A percentile compares a stretch with the other conserved stretches of the same genome.
These are phyloP conservation scores for Sporisorium reilianum DNA, from an alignment of 1,284 basidiomycete genomes.

Conservation along the genomic window DNA sequence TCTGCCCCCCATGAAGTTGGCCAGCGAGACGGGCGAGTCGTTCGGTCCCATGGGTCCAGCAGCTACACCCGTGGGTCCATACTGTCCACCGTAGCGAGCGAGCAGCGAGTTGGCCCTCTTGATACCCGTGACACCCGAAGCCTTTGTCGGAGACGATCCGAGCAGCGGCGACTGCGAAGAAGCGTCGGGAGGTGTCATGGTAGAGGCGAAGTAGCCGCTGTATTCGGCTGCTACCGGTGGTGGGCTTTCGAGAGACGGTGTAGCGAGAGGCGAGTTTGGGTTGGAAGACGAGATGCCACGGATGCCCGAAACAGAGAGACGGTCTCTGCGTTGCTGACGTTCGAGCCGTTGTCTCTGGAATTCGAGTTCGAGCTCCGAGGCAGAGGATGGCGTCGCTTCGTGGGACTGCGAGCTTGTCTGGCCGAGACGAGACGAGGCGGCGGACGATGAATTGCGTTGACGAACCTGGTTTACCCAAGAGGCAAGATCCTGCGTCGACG, in stretches of 20 bases:
- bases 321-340: constrained; percentile 40
- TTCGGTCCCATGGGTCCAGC: constrained; percentile 33
- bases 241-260: constrained; percentile 26
- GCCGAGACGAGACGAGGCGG: constrained; percentile 15
- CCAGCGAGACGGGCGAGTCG: constrained; percentile 62
- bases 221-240: constrained; percentile 8
- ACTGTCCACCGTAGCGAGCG: constrained; percentile 63
- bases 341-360: constrained; percentile 43
- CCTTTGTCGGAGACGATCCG: constrained; percentile 40
- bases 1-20: constrained; percentile 67
- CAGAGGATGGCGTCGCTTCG: constrained; percentile 16
- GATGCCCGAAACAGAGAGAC: constrained; percentile 39
- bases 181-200: constrained; percentile 33
- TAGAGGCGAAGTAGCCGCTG: neutral
- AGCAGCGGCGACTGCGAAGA: constrained; percentile 35
- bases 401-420: constrained; percentile 3
- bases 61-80: constrained; percentile 66
- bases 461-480: constrained; percentile 47
- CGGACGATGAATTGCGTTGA: constrained; percentile 40
- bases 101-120: constrained; percentile 57
- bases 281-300: constrained; percentile 46
- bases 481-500: constrained; percentile 42
- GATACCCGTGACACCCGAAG: constrained; percentile 39
- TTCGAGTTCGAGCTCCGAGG: constrained; percentile 40
- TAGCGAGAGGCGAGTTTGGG: constrained; percentile 35